Evolutionary conservation across 768 basidiomycete species (phyloP).

Genomic region (Collybia sordida): DNA sequence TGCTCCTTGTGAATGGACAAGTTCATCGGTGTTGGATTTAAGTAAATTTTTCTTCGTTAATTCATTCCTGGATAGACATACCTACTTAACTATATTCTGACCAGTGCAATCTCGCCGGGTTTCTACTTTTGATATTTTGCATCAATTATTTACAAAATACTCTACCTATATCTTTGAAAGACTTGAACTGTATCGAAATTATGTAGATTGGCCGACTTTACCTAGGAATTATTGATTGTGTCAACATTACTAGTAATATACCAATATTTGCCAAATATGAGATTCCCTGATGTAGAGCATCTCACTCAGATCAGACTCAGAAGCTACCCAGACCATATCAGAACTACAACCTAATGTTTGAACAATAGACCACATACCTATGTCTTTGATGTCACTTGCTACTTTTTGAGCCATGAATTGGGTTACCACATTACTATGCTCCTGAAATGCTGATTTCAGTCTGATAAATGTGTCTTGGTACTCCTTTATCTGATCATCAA

Average conservation of each 20-base stretch:
- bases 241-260: no score
- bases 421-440: conserved; percentile 6
- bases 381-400: conserved; percentile 2
- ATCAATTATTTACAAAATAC: no score
- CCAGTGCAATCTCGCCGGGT: no score
- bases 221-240: no score
- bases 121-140: no score
- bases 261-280: no score
- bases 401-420: no score
- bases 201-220: no score
- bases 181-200: no score
- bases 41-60: conserved; percentile 18
- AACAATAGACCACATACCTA: conserved; percentile 9
- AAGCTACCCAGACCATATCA: neutral
- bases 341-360: neutral
- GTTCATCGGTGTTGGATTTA: conserved; percentile 15
- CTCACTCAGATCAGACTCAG: conserved; percentile 1
- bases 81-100: conserved; percentile 10
- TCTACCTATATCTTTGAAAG: no score
- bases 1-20: conserved; percentile 18
- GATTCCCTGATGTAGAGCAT: no score
- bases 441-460: conserved; percentile 12
- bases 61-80: conserved; percentile 13
- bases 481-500: conserved; percentile 3
- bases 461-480: conserved; percentile 14